These are phyloP conservation scores for Fusarium tanahbumbuense DNA, from an alignment of 2,329 filamentous ascomycete genomes.

Conservation along the genomic window DNA sequence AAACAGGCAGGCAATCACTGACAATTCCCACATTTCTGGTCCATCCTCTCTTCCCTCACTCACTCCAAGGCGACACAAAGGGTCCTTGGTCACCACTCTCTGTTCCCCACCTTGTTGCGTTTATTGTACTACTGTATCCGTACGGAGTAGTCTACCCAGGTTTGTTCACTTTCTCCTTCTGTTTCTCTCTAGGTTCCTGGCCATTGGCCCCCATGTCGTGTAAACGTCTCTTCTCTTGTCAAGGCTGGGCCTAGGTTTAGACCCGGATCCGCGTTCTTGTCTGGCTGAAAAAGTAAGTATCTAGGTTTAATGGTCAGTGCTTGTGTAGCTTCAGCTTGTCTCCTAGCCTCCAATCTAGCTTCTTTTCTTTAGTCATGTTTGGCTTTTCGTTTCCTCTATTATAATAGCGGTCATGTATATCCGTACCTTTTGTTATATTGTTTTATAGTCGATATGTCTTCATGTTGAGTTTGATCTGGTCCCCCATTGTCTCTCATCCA, in stretches of 20 bases:
- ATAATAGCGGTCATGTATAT: not conserved
- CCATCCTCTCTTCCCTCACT: constrained; percentile 21
- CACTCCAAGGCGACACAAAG: constrained; percentile 26
- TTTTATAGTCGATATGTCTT: not conserved
- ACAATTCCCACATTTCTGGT: constrained; percentile 27
- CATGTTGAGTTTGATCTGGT: not conserved
- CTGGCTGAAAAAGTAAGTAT: not conserved
- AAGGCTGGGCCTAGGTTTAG: constrained; percentile 16
- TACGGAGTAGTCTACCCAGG: not conserved
- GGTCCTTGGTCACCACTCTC: constrained; percentile 25
- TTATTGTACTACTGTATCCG: constrained; percentile 23
- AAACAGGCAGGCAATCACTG: not conserved
- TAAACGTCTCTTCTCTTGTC: constrained; percentile 14
- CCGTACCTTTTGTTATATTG: not conserved
- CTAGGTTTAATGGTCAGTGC: not conserved
- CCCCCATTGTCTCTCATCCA: constrained; percentile 1
- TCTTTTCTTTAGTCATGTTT: constrained; percentile 12
- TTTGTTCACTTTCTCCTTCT: constrained; percentile 13
- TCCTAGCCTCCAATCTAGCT: constrained; percentile 12
- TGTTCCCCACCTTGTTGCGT: constrained; percentile 34
- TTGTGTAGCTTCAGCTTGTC: constrained; percentile 36
- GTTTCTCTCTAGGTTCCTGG: constrained; percentile 16
- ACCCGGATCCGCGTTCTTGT: constrained; percentile 10
- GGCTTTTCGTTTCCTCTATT: constrained; percentile 25
- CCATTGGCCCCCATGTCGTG: constrained; percentile 8